A percentile compares a stretch with the other conserved stretches of the same genome.
phyloP scores from a whole-genome alignment of 495 filamentous ascomycete species.

The Xylaria palmicola region DNA sequence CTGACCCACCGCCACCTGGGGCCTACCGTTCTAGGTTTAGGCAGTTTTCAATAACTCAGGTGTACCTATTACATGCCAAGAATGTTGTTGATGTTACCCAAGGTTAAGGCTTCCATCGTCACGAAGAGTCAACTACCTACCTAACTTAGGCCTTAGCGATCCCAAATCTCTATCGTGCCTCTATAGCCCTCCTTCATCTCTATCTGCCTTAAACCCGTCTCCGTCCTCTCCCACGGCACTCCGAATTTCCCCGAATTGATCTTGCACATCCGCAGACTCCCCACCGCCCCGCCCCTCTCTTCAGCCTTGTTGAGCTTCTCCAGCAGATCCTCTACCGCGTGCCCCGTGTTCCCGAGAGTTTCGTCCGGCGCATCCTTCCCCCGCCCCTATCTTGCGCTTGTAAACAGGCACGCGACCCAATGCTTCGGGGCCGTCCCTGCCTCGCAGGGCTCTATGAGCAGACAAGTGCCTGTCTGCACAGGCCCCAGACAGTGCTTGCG shows the following conservation, averaged over 20 bases:
- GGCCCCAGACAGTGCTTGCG: not conserved
- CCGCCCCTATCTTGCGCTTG: slow-evolving; percentile 16
- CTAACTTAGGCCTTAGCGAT: not conserved
- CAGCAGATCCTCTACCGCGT: slow-evolving; percentile 25
- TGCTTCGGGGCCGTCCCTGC: slow-evolving; percentile 21
- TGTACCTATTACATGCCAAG: no score
- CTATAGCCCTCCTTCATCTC: not conserved
- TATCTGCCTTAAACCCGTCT: slow-evolving; percentile 2
- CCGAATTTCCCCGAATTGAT: slow-evolving; percentile 29
- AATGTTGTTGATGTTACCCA: no score
- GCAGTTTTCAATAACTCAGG: no score
- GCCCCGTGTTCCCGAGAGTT: slow-evolving; percentile 20
- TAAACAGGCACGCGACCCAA: slow-evolving; percentile 33
- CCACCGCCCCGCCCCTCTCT: not conserved
- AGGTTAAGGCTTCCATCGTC: not conserved
- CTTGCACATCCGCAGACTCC: slow-evolving; percentile 29
- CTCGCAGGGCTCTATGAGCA: slow-evolving; percentile 8
- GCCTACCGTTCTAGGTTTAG: no score
- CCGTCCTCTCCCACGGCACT: slow-evolving; percentile 28
- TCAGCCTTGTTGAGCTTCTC: slow-evolving; percentile 16
- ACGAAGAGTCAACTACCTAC: not conserved
- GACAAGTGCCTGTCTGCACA: not conserved
- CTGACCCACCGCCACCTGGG: no score
- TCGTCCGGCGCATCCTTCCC: slow-evolving; percentile 16
- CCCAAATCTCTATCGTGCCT: no score